Conservation (phyloP, 768 basidiomycete genomes). For the Pleurotus eryngii region DNA sequence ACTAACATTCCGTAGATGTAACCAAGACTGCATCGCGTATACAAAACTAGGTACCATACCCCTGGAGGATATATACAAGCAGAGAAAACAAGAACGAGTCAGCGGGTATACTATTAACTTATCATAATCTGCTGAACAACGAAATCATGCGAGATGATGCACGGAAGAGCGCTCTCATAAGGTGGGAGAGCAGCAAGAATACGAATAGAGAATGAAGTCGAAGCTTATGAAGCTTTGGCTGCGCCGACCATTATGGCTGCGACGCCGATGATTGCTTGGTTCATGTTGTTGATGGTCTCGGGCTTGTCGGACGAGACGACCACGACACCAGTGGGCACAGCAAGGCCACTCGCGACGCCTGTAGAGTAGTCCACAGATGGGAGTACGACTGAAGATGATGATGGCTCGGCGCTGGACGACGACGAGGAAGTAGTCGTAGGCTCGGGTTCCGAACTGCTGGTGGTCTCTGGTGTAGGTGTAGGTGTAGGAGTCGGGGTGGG, state of each 20-base stretch:
- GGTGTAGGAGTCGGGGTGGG: conserved; percentile 21
- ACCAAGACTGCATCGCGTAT: too few relatives aligned
- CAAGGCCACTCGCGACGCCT: conserved; percentile 27
- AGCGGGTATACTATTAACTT: too few relatives aligned
- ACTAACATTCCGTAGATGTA: too few relatives aligned
- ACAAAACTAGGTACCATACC: too few relatives aligned
- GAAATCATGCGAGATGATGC: too few relatives aligned
- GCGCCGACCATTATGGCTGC: conserved; percentile 31
- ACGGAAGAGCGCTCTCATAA: too few relatives aligned
- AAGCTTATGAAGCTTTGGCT: conserved; percentile 9
- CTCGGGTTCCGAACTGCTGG: conserved; percentile 10
- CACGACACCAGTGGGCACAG: conserved; percentile 28
- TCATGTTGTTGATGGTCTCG: conserved; percentile 30
- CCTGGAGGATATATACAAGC: too few relatives aligned
- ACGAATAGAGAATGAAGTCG: background rate
- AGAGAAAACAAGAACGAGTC: too few relatives aligned
- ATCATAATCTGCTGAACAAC: too few relatives aligned
- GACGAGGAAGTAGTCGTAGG: conserved; percentile 16
- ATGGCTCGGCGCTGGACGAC: conserved; percentile 16
- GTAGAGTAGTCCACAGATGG: conserved; percentile 18
- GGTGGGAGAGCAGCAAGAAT: too few relatives aligned
- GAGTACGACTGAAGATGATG: conserved; percentile 12
- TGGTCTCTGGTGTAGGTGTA: conserved; percentile 9
- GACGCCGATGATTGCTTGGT: conserved; percentile 33
- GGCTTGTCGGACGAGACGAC: conserved; percentile 17